Conservation (phyloP, 495 filamentous ascomycete species). For the Aeminium ludgeri region DNA sequence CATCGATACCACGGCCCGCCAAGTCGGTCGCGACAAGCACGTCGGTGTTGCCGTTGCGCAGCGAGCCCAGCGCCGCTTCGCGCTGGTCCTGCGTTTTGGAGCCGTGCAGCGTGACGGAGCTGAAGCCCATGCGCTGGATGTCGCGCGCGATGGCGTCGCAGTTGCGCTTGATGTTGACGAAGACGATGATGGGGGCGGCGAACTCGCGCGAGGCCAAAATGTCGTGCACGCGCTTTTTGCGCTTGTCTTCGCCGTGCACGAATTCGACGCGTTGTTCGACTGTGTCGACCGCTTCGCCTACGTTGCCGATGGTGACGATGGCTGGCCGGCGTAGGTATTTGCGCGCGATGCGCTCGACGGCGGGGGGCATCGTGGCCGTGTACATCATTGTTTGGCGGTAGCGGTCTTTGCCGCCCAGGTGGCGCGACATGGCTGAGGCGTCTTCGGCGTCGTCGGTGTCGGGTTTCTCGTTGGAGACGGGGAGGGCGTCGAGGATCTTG, state of each 20-base stretch:
- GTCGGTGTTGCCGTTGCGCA: conserved; percentile 62
- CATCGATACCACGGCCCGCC: conserved; percentile 95
- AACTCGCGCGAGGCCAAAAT: conserved; percentile 79
- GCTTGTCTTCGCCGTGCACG: conserved; percentile 80
- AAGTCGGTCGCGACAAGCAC: conserved; percentile 96
- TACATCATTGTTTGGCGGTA: conserved; percentile 99
- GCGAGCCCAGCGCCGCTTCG: conserved; percentile 78
- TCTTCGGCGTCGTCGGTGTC: conserved; percentile 91
- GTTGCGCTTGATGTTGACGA: conserved; percentile 99
- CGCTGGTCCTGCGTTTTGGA: conserved; percentile 95
- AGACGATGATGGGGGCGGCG: conserved; percentile 87
- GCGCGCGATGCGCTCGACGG: conserved; percentile 86
- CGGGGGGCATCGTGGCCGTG: conserved; percentile 91
- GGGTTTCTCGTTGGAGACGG: conserved; percentile 87
- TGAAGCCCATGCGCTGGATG: conserved; percentile 89
- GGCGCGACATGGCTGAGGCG: conserved; percentile 63
- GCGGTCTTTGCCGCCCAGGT: conserved; percentile 64
- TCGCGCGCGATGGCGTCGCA: conserved; percentile 91
- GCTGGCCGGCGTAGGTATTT: conserved; percentile 91
- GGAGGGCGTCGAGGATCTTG: conserved; percentile 95
- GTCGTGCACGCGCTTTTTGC: conserved; percentile 89
- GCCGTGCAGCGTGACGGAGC: conserved; percentile 80
- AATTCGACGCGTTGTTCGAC: conserved; percentile 96
- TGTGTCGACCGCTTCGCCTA: conserved; percentile 95
- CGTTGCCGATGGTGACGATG: conserved; percentile 86